These are phyloP conservation scores for Populus nigra DNA, from an alignment of 345 rosid genomes.

Conservation along the genomic window DNA sequence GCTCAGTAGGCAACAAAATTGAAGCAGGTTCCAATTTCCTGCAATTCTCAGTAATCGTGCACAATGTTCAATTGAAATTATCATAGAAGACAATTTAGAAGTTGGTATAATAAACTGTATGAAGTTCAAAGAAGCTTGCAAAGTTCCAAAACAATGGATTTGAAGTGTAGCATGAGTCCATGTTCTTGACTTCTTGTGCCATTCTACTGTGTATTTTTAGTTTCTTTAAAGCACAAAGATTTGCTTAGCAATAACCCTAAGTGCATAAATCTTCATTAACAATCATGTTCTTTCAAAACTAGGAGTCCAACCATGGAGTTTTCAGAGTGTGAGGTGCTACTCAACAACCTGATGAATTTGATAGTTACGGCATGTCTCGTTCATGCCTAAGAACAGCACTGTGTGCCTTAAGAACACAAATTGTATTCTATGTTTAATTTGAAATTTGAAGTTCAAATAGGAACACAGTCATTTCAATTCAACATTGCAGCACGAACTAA, in stretches of 20 bases:
- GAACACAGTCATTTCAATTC: too few species aligned
- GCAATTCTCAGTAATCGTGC: constrained; percentile 20
- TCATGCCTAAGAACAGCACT: background rate
- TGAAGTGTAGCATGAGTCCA: background rate
- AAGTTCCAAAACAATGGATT: constrained; percentile 14
- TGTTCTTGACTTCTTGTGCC: background rate
- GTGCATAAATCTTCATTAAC: too few species aligned
- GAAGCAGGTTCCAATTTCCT: constrained; percentile 14
- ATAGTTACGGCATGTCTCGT: background rate
- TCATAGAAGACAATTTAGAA: constrained; percentile 37
- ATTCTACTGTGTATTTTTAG: background rate
- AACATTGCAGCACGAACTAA: too few species aligned
- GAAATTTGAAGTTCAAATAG: background rate
- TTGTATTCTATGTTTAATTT: background rate
- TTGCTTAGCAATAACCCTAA: too few species aligned
- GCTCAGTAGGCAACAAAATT: background rate
- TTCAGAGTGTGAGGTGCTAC: too few species aligned
- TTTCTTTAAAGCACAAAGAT: background rate
- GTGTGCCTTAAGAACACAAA: background rate
- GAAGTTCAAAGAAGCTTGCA: constrained; percentile 24
- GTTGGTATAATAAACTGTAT: constrained; percentile 13
- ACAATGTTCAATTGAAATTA: constrained; percentile 4
- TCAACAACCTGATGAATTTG: background rate
- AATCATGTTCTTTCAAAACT: too few species aligned
- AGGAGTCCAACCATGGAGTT: too few species aligned